Percentiles rank a stretch among this genome's conserved stretches.
Conservation (phyloP, 2,329 filamentous ascomycete species). For the Colletotrichum cuscutae region DNA sequence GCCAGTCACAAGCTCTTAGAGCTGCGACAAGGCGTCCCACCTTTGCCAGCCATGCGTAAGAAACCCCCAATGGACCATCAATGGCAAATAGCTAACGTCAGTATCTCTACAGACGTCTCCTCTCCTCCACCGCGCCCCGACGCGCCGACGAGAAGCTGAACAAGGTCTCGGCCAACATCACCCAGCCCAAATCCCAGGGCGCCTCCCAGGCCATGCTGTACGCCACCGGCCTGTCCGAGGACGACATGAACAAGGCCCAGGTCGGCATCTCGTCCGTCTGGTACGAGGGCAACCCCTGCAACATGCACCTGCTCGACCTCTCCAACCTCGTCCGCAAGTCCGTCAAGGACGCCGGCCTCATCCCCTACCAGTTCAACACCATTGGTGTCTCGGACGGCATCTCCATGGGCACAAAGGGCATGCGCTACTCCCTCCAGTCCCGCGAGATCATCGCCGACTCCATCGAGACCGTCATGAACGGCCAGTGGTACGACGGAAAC, state of each 20-base stretch:
- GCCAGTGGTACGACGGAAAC: slow-evolving; percentile 98
- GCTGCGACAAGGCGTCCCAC: slow-evolving; percentile 37
- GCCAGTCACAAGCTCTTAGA: slow-evolving; percentile 39
- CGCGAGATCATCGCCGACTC: slow-evolving; percentile 97
- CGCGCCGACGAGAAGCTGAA: slow-evolving; percentile 74
- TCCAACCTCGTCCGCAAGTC: slow-evolving; percentile 77
- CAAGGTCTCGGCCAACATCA: slow-evolving; percentile 85
- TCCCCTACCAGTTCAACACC: slow-evolving; percentile 99
- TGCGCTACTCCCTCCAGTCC: slow-evolving; percentile 95
- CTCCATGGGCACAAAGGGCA: slow-evolving; percentile 97
- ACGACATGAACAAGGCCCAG: slow-evolving; percentile 95
- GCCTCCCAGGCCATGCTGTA: slow-evolving; percentile 99
- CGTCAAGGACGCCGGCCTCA: slow-evolving; percentile 76
- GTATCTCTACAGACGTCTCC: slow-evolving; percentile 53
- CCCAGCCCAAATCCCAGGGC: slow-evolving; percentile 97
- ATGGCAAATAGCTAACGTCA: slow-evolving; percentile 20
- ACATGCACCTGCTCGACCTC: slow-evolving; percentile 96
- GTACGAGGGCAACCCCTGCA: slow-evolving; percentile 98
- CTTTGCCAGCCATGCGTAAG: slow-evolving; percentile 38
- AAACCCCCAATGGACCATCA: neutral
- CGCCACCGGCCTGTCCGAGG: slow-evolving; percentile 87
- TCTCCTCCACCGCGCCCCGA: slow-evolving; percentile 61
- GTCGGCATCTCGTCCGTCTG: slow-evolving; percentile 98
- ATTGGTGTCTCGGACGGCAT: slow-evolving; percentile 98
- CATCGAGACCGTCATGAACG: slow-evolving; percentile 98